Conservation (phyloP, 345 rosid genomes). For the Microthlaspi erraticum region DNA sequence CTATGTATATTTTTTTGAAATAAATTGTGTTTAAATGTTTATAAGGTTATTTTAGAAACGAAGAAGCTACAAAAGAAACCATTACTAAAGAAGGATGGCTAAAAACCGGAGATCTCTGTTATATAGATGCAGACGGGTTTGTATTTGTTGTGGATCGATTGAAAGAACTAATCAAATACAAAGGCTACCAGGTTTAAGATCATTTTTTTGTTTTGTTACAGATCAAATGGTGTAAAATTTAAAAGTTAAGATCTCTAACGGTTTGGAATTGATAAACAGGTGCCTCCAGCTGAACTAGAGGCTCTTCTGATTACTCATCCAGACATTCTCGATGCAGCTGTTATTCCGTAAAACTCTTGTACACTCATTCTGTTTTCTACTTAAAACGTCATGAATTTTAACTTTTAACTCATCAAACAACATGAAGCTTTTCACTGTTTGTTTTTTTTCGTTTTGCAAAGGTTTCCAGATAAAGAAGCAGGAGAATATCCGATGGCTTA, state of each 20-base stretch:
- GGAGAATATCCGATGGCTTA: slow-evolving; percentile 90
- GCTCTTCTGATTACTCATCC: slow-evolving; percentile 70
- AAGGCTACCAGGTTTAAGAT: slow-evolving; percentile 78
- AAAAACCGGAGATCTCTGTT: slow-evolving; percentile 89
- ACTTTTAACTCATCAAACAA: too few relatives aligned
- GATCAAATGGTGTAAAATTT: not conserved
- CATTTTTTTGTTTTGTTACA: not conserved
- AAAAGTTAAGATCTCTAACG: not conserved
- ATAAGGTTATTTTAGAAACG: slow-evolving; percentile 73
- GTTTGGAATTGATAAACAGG: slow-evolving; percentile 46
- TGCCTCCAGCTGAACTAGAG: slow-evolving; percentile 89
- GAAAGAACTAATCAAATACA: slow-evolving; percentile 92
- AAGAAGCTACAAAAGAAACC: slow-evolving; percentile 74
- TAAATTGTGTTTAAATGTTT: too few relatives aligned
- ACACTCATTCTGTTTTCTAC: too few relatives aligned
- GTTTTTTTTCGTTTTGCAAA: slow-evolving; percentile 17
- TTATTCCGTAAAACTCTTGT: slow-evolving; percentile 63
- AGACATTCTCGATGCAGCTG: slow-evolving; percentile 72
- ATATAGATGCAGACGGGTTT: slow-evolving; percentile 81
- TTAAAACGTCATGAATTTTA: not conserved
- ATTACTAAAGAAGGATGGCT: slow-evolving; percentile 78
- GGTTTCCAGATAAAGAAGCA: slow-evolving; percentile 75
- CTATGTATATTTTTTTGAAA: too few relatives aligned
- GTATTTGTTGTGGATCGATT: slow-evolving; percentile 77
- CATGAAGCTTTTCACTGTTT: not conserved